phyloP scores from a whole-genome alignment of 768 basidiomycete genomes.

The Leccinum pellstonianum region DNA sequence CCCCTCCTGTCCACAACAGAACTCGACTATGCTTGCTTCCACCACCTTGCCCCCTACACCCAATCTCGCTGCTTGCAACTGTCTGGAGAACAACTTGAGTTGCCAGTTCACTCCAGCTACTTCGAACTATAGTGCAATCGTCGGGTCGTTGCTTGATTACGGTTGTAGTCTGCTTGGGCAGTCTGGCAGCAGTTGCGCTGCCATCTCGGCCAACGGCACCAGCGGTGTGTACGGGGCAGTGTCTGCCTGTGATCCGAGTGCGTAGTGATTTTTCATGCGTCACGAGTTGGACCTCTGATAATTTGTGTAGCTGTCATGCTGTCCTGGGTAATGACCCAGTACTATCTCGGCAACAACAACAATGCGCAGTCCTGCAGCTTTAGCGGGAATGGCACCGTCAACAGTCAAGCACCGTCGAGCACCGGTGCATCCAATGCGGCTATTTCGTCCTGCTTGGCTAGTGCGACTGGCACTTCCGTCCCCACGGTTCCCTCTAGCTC shows the following conservation, averaged over 20 bases:
- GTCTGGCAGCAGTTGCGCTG: constrained; percentile 57
- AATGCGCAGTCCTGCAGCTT: constrained; percentile 72
- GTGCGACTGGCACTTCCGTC: constrained; percentile 59
- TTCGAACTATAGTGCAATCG: constrained; percentile 55
- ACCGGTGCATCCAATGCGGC: constrained; percentile 51
- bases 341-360: constrained; percentile 63
- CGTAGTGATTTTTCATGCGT: constrained; percentile 24
- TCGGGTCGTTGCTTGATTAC: constrained; percentile 61
- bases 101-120: constrained; percentile 72
- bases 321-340: constrained; percentile 80
- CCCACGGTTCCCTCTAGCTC: constrained; percentile 39
- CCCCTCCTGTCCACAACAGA: constrained; percentile 62
- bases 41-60: constrained; percentile 81
- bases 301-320: constrained; percentile 62
- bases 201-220: constrained; percentile 71
- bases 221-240: constrained; percentile 75
- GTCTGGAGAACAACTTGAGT: constrained; percentile 63
- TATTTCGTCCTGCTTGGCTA: constrained; percentile 66
- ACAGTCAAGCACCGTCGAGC: constrained; percentile 49
- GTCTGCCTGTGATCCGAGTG: constrained; percentile 79
- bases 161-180: constrained; percentile 68
- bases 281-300: not conserved
- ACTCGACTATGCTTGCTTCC: constrained; percentile 61
- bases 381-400: constrained; percentile 79
- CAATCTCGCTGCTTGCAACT: constrained; percentile 74